phyloP scores from a whole-genome alignment of 148 eudicot species.

The Silene conica region DNA sequence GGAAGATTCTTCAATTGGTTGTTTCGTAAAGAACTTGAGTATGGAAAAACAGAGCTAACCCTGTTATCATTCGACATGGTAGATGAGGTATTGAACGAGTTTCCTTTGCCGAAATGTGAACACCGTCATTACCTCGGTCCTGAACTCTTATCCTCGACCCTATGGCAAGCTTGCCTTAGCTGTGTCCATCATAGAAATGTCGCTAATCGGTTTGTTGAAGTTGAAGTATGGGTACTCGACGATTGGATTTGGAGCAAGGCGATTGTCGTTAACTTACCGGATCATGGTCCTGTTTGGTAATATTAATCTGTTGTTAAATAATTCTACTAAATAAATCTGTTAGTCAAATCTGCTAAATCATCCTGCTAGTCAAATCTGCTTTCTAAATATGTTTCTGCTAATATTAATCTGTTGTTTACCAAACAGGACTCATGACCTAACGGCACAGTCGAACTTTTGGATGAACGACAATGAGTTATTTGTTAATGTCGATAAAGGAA shows the following conservation, averaged over 20 bases:
- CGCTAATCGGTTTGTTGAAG: not conserved
- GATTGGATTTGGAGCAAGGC: not conserved
- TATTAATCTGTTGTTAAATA: too few relatives aligned
- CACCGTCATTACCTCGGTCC: not conserved
- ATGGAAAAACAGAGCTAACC: too few relatives aligned
- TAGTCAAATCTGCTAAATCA: too few relatives aligned
- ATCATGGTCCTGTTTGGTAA: too few relatives aligned
- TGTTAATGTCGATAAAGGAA: not conserved
- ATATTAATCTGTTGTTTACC: too few relatives aligned
- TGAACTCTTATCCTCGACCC: not conserved
- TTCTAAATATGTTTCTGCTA: too few relatives aligned
- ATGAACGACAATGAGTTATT: not conserved
- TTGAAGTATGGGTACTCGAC: constrained; percentile 1
- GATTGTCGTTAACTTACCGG: not conserved
- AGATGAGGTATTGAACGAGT: not conserved
- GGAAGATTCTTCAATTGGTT: constrained; percentile 9
- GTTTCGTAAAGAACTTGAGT: not conserved
- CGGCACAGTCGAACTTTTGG: not conserved
- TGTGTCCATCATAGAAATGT: too few relatives aligned
- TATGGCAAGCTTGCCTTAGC: constrained; percentile 2
- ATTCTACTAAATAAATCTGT: too few relatives aligned
- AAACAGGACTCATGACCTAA: too few relatives aligned
- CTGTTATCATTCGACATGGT: constrained; percentile 6
- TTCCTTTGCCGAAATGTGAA: not conserved
- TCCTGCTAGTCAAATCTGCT: too few relatives aligned